Percentiles rank a stretch among this genome's conserved stretches.
Conservation (phyloP, 139 green algal species). For the Tetraselmis chui region DNA sequence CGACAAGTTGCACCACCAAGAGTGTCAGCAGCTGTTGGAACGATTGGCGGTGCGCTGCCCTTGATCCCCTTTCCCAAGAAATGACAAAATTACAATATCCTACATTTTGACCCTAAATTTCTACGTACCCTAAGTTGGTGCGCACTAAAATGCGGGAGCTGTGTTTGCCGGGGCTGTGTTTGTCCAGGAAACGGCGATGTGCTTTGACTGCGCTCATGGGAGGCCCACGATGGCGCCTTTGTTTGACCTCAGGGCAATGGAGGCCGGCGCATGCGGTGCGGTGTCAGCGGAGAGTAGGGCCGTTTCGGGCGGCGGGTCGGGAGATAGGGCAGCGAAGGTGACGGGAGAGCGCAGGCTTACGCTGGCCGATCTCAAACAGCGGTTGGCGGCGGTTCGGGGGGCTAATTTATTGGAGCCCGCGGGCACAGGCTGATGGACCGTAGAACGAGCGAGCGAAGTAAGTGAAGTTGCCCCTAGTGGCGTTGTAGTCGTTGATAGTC, state of each 20-base stretch:
- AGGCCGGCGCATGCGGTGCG: neutral
- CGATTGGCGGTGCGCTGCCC: constrained; percentile 16
- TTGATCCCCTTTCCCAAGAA: neutral
- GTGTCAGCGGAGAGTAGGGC: too few species aligned
- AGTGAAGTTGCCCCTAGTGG: too few species aligned
- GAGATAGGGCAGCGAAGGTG: neutral
- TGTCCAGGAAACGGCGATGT: constrained; percentile 36
- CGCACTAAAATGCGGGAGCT: neutral
- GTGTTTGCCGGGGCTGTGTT: neutral
- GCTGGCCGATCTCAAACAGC: neutral
- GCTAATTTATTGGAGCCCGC: too few species aligned
- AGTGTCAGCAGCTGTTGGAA: constrained; percentile 47
- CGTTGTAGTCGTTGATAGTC: too few species aligned
- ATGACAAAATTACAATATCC: neutral
- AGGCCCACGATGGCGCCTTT: constrained; percentile 51
- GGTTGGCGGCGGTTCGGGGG: neutral
- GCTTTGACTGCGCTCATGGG: constrained; percentile 73
- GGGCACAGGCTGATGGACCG: too few species aligned
- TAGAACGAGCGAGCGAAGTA: too few species aligned
- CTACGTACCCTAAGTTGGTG: neutral
- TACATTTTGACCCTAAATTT: neutral
- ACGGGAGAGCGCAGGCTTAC: neutral
- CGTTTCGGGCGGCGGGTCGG: neutral
- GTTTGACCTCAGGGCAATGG: constrained; percentile 31
- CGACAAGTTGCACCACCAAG: constrained; percentile 34